phyloP scores from a whole-genome alignment of 169 alveolate species.

The Neospora caninum region DNA sequence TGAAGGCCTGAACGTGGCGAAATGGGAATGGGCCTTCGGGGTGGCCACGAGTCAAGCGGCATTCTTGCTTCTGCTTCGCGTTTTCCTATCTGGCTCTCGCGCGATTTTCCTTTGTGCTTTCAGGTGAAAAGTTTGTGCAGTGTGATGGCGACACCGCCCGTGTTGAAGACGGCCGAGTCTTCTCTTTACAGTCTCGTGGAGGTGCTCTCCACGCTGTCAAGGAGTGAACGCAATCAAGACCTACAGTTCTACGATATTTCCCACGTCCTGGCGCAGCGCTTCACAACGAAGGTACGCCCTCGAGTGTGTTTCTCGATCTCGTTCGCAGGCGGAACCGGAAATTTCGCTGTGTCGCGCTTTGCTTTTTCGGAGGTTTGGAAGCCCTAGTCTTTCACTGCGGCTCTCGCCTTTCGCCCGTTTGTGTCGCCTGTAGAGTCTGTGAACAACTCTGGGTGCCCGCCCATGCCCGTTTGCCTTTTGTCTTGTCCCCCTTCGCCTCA shows the following conservation, averaged over 20 bases:
- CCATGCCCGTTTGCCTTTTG: too few relatives aligned
- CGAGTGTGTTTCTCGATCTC: not conserved
- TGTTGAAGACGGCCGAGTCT: not conserved
- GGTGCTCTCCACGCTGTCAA: not conserved
- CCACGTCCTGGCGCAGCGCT: not conserved
- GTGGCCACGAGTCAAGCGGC: too few relatives aligned
- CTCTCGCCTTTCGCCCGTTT: not conserved
- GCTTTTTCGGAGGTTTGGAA: too few relatives aligned
- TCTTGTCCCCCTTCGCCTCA: not conserved
- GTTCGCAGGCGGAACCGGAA: not conserved
- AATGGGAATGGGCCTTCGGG: too few relatives aligned
- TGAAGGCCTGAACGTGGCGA: too few relatives aligned
- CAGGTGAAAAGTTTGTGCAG: slow-evolving; percentile 22
- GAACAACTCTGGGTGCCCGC: too few relatives aligned
- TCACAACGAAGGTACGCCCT: slow-evolving; percentile 11
- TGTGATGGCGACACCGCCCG: not conserved
- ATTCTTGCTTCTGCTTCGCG: not conserved
- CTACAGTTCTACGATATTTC: not conserved
- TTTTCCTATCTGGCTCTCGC: not conserved
- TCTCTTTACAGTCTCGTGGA: not conserved
- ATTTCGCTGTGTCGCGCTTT: too few relatives aligned
- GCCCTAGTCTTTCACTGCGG: not conserved
- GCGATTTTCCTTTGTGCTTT: not conserved
- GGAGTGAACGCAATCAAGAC: not conserved
- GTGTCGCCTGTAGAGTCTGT: not conserved